These are phyloP conservation scores for Epichloe coenophiala DNA, from an alignment of 2,329 filamentous ascomycete species.

Conservation along the genomic window DNA sequence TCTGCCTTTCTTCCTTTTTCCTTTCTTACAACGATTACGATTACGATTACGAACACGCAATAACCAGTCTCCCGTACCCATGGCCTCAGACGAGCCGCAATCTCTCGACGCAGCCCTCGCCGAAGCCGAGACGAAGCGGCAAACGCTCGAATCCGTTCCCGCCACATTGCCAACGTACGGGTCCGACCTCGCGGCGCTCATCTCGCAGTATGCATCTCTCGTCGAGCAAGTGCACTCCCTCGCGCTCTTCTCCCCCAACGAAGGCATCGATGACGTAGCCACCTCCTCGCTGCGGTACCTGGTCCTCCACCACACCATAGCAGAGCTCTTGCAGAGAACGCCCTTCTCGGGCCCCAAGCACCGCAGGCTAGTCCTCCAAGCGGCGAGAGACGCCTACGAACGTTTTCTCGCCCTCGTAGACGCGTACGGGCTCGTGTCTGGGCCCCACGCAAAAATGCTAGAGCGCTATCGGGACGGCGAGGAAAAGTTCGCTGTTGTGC, in stretches of 20 bases:
- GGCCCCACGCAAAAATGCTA: constrained; percentile 53
- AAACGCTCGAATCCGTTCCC: constrained; percentile 46
- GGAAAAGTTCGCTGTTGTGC: constrained; percentile 57
- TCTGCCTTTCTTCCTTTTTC: too few species aligned
- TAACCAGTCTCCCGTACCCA: constrained; percentile 3
- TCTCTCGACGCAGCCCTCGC: constrained; percentile 37
- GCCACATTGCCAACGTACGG: constrained; percentile 53
- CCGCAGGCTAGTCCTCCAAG: constrained; percentile 48
- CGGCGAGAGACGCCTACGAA: constrained; percentile 61
- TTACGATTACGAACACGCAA: too few species aligned
- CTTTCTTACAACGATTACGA: too few species aligned
- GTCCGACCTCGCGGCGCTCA: constrained; percentile 50
- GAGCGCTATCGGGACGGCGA: constrained; percentile 61
- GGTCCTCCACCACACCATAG: constrained; percentile 62
- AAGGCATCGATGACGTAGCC: constrained; percentile 72
- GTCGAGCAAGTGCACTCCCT: constrained; percentile 54
- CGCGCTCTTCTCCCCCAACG: constrained; percentile 83
- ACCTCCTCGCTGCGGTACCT: constrained; percentile 81
- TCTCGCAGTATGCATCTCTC: constrained; percentile 62
- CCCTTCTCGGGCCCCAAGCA: constrained; percentile 38
- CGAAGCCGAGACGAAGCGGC: constrained; percentile 37
- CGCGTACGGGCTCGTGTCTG: constrained; percentile 58
- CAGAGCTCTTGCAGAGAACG: constrained; percentile 62
- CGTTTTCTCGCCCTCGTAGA: constrained; percentile 65
- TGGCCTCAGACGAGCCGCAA: constrained; percentile 28